Evolutionary conservation across 2,329 filamentous ascomycete species (phyloP), one percentile per base, ranked within the genome.

Genomic region (Colletotrichum sp.): DNA sequence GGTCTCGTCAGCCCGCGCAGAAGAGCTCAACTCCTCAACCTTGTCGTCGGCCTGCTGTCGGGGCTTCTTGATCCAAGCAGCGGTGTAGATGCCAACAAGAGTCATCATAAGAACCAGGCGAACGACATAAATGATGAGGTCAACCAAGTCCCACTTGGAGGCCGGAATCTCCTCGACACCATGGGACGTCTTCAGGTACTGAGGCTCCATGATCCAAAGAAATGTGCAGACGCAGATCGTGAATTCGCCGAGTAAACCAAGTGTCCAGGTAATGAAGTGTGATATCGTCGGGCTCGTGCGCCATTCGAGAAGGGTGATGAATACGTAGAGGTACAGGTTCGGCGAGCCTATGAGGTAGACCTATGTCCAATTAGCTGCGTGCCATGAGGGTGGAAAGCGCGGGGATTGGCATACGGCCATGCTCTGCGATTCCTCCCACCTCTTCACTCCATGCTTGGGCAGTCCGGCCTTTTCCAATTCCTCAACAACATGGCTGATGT

Each of bases 281-380:
- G 95, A 93, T 63, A 93, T 88, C 66, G 93, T 96, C 1, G 97
- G 97, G 15, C 95, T 95, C 39, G 95, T 93, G 77, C 92, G 92
- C 82, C 94, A 94, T 84, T 98, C 96, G 81, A 98, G 89, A 73
- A 99, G 90, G 34, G 96, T 96, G 81, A 98, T 94, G 79, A 98
- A 90, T 79, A 98, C 91, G 79, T 98, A 93, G 66, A 95, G 90
- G 86, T 98, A 97, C 78, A 97, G 92, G 88, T 98, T 98, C 79
- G 96, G 94, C 60, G 95, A 94, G 71, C 94, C 95, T 72, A 95
- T 91, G 78, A 98, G 89, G 84, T 98, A 98, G 82, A 98, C 93
- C 96, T 98, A 81, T 72, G 16, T 57, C 18, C 26, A 62, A 24
- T 76, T 71, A 76, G 75, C 67, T 39, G 15, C 63, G 9, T 77